Evolutionary conservation across 2,329 filamentous ascomycete species (phyloP).

Genomic region (Aspergillus pseudoglaucus): DNA sequence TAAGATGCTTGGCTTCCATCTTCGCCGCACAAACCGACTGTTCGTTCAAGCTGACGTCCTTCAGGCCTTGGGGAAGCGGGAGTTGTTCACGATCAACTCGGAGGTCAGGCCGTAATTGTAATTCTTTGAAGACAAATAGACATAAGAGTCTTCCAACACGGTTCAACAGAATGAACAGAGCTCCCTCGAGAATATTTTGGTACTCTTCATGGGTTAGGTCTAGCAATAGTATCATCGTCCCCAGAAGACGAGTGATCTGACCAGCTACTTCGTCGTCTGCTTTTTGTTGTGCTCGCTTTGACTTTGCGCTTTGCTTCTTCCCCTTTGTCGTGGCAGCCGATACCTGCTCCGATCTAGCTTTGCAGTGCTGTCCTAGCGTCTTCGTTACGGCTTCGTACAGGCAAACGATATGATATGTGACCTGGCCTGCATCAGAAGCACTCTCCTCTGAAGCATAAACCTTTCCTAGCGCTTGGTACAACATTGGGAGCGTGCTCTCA

Average conservation of each 20-base stretch:
- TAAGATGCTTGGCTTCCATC: slow-evolving; percentile 30
- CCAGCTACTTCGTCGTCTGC: slow-evolving; percentile 12
- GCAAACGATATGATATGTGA: slow-evolving; percentile 29
- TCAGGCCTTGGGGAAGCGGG: slow-evolving; percentile 26
- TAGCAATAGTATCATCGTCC: slow-evolving; percentile 25
- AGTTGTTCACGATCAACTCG: slow-evolving; percentile 17
- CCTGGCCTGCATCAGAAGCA: slow-evolving; percentile 11
- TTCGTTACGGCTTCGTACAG: slow-evolving; percentile 27
- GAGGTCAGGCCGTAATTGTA: slow-evolving; percentile 20
- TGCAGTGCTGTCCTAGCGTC: slow-evolving; percentile 21
- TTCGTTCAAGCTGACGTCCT: slow-evolving; percentile 16
- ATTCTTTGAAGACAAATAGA: slow-evolving; percentile 33
- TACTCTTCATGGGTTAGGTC: slow-evolving; percentile 20
- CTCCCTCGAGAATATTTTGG: slow-evolving; percentile 35
- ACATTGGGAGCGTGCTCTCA: slow-evolving; percentile 18
- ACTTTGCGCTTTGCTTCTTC: slow-evolving; percentile 9
- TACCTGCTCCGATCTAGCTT: slow-evolving; percentile 7
- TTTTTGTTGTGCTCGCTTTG: slow-evolving; percentile 2
- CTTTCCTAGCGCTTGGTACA: slow-evolving; percentile 23
- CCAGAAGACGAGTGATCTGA: slow-evolving; percentile 20
- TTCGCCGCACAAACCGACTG: slow-evolving; percentile 19
- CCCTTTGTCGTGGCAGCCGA: neutral
- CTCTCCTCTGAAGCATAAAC: slow-evolving; percentile 11
- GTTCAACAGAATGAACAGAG: slow-evolving; percentile 31
- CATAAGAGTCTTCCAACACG: slow-evolving; percentile 37